Base-by-base conservation (phyloP, 129 eudicot genomes). In the Saposhnikovia divaricata region DNA sequence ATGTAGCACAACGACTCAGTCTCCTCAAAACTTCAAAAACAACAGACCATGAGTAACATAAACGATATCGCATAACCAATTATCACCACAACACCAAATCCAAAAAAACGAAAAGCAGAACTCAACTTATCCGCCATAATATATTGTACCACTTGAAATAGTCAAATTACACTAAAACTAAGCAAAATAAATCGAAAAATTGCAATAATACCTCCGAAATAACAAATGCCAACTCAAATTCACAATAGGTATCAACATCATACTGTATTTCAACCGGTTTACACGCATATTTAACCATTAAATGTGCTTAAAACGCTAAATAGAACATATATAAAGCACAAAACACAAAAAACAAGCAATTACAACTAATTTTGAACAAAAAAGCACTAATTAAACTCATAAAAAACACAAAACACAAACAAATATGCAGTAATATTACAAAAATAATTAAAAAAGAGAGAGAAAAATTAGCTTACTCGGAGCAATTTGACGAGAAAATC, bases 401-500 rank as follows among this genome's bases (percentile, higher is more conserved):
- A 59, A 61, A 5, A 48, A 66, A 23, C 28, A 3, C 12, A 16
- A 18, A 7, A 50, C 48, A 69, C 47, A 44, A 50, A 75, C n/a
- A 45, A 34, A 43, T 46, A 59, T 28, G 48, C 21, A 38, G 15
- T 39, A 42, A 18, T 31, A 23, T 44, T 25, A 19, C 72, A 13
- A 15, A 23, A 4, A 11, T 5, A 34, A 48, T 13, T 1, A 37
- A 47, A 18, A 65, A 23, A 9, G 2, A 31, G 34, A 31, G n/a
- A 37, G 42, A 53, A 53, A n/a, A 34, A 47, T 13, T 3, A 46
- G 46, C 84, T 80, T 81, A 92, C 98, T 53, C 86, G 86, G 78
- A 95, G 96, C 59, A 89, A 46, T 50, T 92, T 92, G 61, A 92
- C 82, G 65, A 95, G 86, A 61, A 77, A 71, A 69, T 87, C 96